phyloP scores from a whole-genome alignment of 2,329 filamentous ascomycete species.

The Neocatenulostroma microsporum region DNA sequence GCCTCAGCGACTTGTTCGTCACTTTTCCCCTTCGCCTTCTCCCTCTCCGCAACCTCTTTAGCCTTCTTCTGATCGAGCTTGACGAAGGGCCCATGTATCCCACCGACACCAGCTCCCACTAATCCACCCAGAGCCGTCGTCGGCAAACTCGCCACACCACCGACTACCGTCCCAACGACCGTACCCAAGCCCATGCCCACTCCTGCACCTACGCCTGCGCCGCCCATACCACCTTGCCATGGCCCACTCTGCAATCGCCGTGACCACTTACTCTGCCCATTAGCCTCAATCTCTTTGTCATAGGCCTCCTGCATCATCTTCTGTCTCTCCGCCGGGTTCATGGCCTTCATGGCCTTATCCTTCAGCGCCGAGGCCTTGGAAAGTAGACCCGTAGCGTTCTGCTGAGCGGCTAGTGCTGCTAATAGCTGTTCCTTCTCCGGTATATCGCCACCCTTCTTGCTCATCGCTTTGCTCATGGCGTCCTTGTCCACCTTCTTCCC shows the following conservation, averaged over 20 bases:
- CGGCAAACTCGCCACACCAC: conserved; percentile 33
- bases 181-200: conserved; percentile 36
- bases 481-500: neutral
- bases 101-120: conserved; percentile 35
- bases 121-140: conserved; percentile 34
- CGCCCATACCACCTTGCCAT: conserved; percentile 36
- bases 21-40: conserved; percentile 18
- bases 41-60: conserved; percentile 19
- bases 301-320: conserved; percentile 24
- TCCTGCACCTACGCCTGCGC: conserved; percentile 36
- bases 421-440: conserved; percentile 16
- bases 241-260: conserved; percentile 26
- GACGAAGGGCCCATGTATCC: conserved; percentile 37
- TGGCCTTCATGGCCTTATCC: conserved; percentile 10
- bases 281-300: conserved; percentile 25
- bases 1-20: conserved; percentile 9
- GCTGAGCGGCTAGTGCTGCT: conserved; percentile 17
- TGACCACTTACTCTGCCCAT: conserved; percentile 23
- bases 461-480: neutral
- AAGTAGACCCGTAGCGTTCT: conserved; percentile 18
- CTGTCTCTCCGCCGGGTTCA: conserved; percentile 21
- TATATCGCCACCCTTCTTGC: neutral
- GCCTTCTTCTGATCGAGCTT: conserved; percentile 27
- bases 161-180: conserved; percentile 35
- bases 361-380: conserved; percentile 12